phyloP scores from a whole-genome alignment of 495 filamentous ascomycete species.

The Parathielavia appendiculata region DNA sequence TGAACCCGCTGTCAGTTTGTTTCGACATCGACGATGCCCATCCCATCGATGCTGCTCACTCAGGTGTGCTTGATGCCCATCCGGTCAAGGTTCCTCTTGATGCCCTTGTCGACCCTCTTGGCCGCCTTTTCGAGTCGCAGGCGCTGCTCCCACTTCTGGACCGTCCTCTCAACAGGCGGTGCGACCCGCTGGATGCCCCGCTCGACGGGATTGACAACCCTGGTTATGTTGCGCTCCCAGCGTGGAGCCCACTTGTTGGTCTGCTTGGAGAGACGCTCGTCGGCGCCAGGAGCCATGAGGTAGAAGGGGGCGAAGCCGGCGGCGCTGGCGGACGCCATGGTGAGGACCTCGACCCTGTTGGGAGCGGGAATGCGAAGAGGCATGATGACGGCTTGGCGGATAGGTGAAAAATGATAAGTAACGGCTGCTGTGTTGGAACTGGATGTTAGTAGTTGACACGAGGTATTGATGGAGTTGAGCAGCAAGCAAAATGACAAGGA shows the following conservation, averaged over 20 bases:
- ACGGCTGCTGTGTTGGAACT: neutral
- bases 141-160: constrained; percentile 36
- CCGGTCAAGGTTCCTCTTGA: constrained; percentile 37
- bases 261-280: constrained; percentile 40
- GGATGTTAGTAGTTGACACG: neutral
- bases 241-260: constrained; percentile 45
- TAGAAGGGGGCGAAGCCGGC: constrained; percentile 45
- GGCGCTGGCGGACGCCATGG: constrained; percentile 42
- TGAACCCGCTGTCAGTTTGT: neutral
- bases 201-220: constrained; percentile 41
- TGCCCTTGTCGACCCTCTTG: constrained; percentile 36
- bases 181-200: constrained; percentile 39
- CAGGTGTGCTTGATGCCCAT: constrained; percentile 24
- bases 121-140: constrained; percentile 45
- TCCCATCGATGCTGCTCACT: neutral
- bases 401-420: constrained; percentile 5
- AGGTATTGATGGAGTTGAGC: neutral
- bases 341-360: constrained; percentile 36
- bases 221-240: constrained; percentile 48
- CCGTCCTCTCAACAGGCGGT: constrained; percentile 38
- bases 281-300: constrained; percentile 43
- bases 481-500: neutral
- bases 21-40: too few relatives aligned
- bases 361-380: constrained; percentile 44
- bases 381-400: constrained; percentile 41